A percentile compares a stretch with the other conserved stretches of the same genome.
Evolutionary conservation across 2,329 filamentous ascomycete genomes (phyloP).

Genomic region (Colletotrichum agaves): DNA sequence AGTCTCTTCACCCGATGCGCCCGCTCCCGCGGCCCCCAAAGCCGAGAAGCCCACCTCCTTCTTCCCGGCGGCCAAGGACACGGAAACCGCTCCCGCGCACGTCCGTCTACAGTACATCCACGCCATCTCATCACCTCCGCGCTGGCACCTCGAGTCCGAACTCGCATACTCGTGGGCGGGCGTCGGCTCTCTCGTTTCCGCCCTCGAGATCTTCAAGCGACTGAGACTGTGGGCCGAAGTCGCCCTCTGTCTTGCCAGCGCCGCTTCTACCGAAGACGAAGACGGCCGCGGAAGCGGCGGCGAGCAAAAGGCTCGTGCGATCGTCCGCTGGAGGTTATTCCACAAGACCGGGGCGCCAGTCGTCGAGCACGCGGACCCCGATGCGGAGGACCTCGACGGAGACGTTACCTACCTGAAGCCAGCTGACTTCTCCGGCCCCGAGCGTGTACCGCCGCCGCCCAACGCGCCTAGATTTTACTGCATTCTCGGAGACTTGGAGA

Average conservation of each 20-base stretch:
- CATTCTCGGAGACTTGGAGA: slow-evolving; percentile 90
- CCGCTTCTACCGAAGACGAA: slow-evolving; percentile 65
- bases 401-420: slow-evolving; percentile 68
- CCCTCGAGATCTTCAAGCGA: slow-evolving; percentile 94
- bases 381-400: slow-evolving; percentile 53
- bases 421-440: slow-evolving; percentile 67
- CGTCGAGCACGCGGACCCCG: slow-evolving; percentile 47
- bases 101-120: slow-evolving; percentile 87
- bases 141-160: slow-evolving; percentile 96
- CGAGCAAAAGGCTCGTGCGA: slow-evolving; percentile 82
- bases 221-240: slow-evolving; percentile 95
- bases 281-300: slow-evolving; percentile 64
- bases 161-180: slow-evolving; percentile 92
- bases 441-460: slow-evolving; percentile 75
- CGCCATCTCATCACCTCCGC: slow-evolving; percentile 81
- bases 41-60: slow-evolving; percentile 76
- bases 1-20: slow-evolving; percentile 51
- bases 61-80: slow-evolving; percentile 78
- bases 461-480: slow-evolving; percentile 92
- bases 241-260: slow-evolving; percentile 83
- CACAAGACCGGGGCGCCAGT: slow-evolving; percentile 61
- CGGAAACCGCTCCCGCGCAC: slow-evolving; percentile 80
- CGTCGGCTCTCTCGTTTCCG: slow-evolving; percentile 87
- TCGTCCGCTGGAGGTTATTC: slow-evolving; percentile 84
- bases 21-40: neutral